These are phyloP conservation scores for Garcia nutans DNA, from an alignment of 345 rosid genomes.

Conservation along the genomic window DNA sequence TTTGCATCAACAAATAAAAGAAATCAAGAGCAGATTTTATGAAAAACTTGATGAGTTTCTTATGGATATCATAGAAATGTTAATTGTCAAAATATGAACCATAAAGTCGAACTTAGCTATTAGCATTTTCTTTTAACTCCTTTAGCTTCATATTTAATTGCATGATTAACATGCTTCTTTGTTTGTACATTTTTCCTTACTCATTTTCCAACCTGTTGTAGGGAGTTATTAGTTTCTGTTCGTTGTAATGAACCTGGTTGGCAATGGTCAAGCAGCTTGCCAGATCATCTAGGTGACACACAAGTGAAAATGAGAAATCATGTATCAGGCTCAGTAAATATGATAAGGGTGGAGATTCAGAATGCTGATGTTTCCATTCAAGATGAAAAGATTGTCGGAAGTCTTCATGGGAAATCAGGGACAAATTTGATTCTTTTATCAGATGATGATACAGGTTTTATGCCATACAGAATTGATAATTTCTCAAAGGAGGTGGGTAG, in stretches of 20 bases:
- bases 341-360: conserved; percentile 90
- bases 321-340: conserved; percentile 59
- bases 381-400: conserved; percentile 75
- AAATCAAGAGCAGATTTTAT: neutral
- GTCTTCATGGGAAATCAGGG: conserved; percentile 70
- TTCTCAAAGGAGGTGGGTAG: conserved; percentile 89
- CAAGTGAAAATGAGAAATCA: conserved; percentile 87
- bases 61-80: neutral
- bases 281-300: conserved; percentile 91
- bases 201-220: conserved; percentile 30
- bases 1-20: neutral
- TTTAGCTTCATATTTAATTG: neutral
- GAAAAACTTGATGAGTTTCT: neutral
- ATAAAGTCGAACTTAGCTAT: too few relatives aligned
- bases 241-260: conserved; percentile 91
- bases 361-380: conserved; percentile 73
- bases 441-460: conserved; percentile 84
- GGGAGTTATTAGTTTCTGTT: conserved; percentile 81
- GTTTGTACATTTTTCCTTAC: neutral
- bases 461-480: conserved; percentile 97
- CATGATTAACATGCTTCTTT: neutral
- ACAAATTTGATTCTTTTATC: conserved; percentile 87
- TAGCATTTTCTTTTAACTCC: neutral
- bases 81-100: neutral
- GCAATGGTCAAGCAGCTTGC: conserved; percentile 98